Evolutionary conservation across 768 basidiomycete genomes (phyloP).

Genomic region (Suillus clintonianus): DNA sequence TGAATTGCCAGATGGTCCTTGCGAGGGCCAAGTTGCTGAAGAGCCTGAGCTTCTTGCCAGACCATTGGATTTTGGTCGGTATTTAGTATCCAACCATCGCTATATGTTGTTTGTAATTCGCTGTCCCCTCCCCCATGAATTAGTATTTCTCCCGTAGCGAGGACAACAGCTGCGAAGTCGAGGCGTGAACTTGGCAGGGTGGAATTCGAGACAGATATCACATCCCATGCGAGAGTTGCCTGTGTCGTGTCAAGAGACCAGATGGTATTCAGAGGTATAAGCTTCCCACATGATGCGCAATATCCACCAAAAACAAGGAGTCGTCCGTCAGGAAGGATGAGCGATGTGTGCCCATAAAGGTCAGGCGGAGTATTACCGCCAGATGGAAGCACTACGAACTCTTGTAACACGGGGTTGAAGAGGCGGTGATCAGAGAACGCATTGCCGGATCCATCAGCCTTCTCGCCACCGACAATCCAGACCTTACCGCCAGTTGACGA

Average conservation of each 20-base stretch:
- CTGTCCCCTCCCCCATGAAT: constrained; percentile 81
- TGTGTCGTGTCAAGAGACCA: constrained; percentile 66
- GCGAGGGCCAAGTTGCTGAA: constrained; percentile 62
- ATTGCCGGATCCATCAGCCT: constrained; percentile 73
- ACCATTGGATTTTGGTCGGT: constrained; percentile 54
- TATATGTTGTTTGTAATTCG: constrained; percentile 49
- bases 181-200: constrained; percentile 59
- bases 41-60: constrained; percentile 54
- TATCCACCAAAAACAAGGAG: constrained; percentile 80
- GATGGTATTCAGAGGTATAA: constrained; percentile 59
- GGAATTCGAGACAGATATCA: constrained; percentile 37
- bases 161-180: constrained; percentile 56
- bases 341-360: constrained; percentile 70
- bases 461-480: constrained; percentile 79
- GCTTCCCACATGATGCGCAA: constrained; percentile 42
- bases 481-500: constrained; percentile 53
- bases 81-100: constrained; percentile 74
- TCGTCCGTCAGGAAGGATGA: constrained; percentile 68
- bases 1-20: constrained; percentile 75
- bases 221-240: constrained; percentile 50
- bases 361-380: constrained; percentile 58
- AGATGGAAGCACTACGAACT: constrained; percentile 58
- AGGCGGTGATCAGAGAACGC: constrained; percentile 65
- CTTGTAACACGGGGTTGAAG: constrained; percentile 51
- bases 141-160: constrained; percentile 57